These are phyloP conservation scores for Mortierella sp. DNA, from an alignment of 371 early-diverging fungal species.

Conservation along the genomic window DNA sequence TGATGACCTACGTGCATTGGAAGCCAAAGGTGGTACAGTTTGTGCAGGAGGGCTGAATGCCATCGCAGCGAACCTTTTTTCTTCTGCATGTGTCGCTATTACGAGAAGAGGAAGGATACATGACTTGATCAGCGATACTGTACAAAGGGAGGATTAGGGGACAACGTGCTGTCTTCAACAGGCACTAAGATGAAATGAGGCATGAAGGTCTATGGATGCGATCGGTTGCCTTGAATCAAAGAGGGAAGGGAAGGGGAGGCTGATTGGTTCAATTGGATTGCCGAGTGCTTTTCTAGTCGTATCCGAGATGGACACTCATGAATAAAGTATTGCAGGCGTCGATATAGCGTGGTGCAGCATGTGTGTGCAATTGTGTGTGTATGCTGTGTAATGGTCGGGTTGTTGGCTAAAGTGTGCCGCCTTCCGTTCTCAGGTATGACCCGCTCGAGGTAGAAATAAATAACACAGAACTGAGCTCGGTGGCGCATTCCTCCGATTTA, in stretches of 20 bases:
- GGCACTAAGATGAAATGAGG: neutral
- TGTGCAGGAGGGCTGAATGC: conserved; percentile 60
- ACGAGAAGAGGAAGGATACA: neutral
- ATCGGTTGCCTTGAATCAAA: neutral
- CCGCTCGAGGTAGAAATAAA: neutral
- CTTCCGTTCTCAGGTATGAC: conserved; percentile 2
- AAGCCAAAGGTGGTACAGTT: conserved; percentile 63
- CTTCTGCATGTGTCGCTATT: conserved; percentile 61
- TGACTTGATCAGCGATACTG: neutral
- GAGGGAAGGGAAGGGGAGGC: neutral
- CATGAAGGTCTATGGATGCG: neutral
- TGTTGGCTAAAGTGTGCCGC: conserved; percentile 1
- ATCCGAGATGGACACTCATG: neutral
- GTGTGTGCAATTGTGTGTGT: neutral
- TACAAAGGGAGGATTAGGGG: neutral
- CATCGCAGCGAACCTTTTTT: conserved; percentile 66
- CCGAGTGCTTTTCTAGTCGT: neutral
- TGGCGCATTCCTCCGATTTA: neutral
- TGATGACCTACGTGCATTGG: conserved; percentile 61
- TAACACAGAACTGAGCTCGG: neutral
- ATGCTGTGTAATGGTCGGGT: neutral
- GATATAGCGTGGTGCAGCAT: neutral
- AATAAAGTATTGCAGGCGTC: neutral
- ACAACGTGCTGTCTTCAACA: neutral
- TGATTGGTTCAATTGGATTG: neutral